Evolutionary conservation across 495 filamentous ascomycete species (phyloP), one percentile per base, ranked within the genome.

Genomic region (Aspergillus indologenus): DNA sequence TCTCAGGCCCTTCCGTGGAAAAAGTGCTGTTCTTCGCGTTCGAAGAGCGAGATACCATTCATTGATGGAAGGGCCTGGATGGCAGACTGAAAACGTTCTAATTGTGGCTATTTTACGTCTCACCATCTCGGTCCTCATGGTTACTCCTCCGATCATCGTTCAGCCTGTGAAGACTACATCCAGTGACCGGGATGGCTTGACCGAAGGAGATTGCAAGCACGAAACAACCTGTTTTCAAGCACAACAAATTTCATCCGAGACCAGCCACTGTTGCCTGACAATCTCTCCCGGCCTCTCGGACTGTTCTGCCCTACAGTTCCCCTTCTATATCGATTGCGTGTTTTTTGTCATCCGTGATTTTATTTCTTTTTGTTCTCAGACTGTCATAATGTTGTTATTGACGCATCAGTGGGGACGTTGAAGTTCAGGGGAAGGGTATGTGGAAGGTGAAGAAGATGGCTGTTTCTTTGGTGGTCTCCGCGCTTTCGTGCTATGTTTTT

Each of bases 61-160:
- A 31, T 22, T 1, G 26, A 49, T 34, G 45, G 31, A 58, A 60
- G 45, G 53, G 19, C 20, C 22, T 58, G 24, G 61, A 55, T 58
- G 48, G 60, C 55, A 58, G 57, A 60, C 63, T 56, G 68, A 65
- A 70, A 75, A 70, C 72, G 68, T 63, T 59, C 56, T 66, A 64
- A 71, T 62, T 69, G 69, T 71, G 74, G 74, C 72, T 73, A 75
- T 74, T 68, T 66, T 68, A 68, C 52, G 65, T 73, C 67, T 70
- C 68, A 47, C 42, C 55, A 52, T 52, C 65, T 58, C 64, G 65
- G 65, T 69, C 62, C 8, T 53, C 45, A 22, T 61, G 55, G 53
- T 60, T 59, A 53, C 47, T 52, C 55, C 58, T 29, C 21, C 52
- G 59, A 64, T 59, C 49, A 63, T 57, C 21, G 42, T 59, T 57